phyloP scores from a whole-genome alignment of 2,329 filamentous ascomycete genomes.

The Akanthomyces lecanii region DNA sequence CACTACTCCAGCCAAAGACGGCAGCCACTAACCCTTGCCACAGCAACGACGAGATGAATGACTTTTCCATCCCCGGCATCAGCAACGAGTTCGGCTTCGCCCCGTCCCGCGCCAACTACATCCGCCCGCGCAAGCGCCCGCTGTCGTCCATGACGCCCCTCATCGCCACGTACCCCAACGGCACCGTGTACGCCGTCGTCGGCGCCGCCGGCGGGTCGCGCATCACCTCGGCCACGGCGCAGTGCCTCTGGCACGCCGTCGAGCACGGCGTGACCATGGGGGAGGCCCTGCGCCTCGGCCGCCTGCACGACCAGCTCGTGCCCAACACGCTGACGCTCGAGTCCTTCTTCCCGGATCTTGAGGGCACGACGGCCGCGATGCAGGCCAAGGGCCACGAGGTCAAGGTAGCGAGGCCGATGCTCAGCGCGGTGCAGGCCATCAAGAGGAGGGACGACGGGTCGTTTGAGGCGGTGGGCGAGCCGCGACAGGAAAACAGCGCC shows the following conservation, averaged over 20 bases:
- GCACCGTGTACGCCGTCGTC: constrained; percentile 62
- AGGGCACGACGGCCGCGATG: constrained; percentile 60
- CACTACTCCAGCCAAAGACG: constrained; percentile 24
- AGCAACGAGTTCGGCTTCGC: constrained; percentile 82
- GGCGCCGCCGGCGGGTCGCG: constrained; percentile 77
- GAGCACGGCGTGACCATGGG: constrained; percentile 57
- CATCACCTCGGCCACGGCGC: constrained; percentile 77
- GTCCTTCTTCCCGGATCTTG: constrained; percentile 54
- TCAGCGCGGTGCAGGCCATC: constrained; percentile 69
- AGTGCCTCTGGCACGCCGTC: constrained; percentile 68
- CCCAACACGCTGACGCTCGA: constrained; percentile 68
- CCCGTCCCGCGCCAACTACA: constrained; percentile 75
- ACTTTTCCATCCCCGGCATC: constrained; percentile 78
- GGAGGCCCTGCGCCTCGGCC: constrained; percentile 60
- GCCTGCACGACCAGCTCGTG: constrained; percentile 78
- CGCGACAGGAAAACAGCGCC: constrained; percentile 66
- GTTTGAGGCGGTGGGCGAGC: constrained; percentile 76
- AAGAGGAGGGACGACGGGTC: constrained; percentile 56
- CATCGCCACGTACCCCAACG: constrained; percentile 62
- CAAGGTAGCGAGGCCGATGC: constrained; percentile 58
- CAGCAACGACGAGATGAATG: constrained; percentile 63
- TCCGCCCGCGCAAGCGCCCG: constrained; percentile 75
- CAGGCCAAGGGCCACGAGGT: constrained; percentile 64
- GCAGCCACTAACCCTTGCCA: neutral
- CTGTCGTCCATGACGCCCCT: constrained; percentile 78